Evolutionary conservation across 371 early-diverging fungal species (phyloP).

Genomic region (Massospora cicadina): DNA sequence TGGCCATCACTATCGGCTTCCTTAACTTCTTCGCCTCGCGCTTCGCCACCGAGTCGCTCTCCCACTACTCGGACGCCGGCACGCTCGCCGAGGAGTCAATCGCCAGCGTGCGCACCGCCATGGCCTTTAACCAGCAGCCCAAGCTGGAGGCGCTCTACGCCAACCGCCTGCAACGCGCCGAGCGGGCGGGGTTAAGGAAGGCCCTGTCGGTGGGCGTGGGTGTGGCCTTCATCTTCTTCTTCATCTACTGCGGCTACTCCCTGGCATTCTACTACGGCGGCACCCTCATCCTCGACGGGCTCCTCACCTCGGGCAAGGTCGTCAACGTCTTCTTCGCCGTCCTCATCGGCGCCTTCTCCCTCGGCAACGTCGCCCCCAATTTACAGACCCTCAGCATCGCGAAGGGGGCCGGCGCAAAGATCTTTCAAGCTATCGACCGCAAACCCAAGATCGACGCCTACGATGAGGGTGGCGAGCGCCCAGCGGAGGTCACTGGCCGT

Average conservation of each 20-base stretch:
- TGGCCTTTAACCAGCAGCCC: slow-evolving; percentile 31
- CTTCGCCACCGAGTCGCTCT: slow-evolving; percentile 9
- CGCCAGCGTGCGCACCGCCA: slow-evolving; percentile 69
- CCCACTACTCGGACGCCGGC: slow-evolving; percentile 54
- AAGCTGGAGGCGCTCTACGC: slow-evolving; percentile 24
- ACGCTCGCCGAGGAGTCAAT: slow-evolving; percentile 70
- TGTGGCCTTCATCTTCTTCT: slow-evolving; percentile 24
- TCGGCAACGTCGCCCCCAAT: slow-evolving; percentile 31
- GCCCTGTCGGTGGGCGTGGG: slow-evolving; percentile 30
- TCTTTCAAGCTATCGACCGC: slow-evolving; percentile 61
- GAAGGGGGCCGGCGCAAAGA: slow-evolving; percentile 34
- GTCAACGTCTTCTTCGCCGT: slow-evolving; percentile 32
- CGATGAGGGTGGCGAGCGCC: slow-evolving; percentile 27
- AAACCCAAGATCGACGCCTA: slow-evolving; percentile 39
- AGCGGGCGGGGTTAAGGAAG: slow-evolving; percentile 30
- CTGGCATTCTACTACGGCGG: slow-evolving; percentile 47
- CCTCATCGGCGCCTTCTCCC: slow-evolving; percentile 26
- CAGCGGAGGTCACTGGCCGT: slow-evolving; percentile 24
- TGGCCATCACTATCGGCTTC: slow-evolving; percentile 11
- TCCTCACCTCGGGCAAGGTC: slow-evolving; percentile 18
- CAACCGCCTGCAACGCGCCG: slow-evolving; percentile 30
- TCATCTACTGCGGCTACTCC: slow-evolving; percentile 38
- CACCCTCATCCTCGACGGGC: slow-evolving; percentile 23
- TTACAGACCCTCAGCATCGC: slow-evolving; percentile 36
- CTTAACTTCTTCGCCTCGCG: slow-evolving; percentile 40